These are phyloP conservation scores for Ceratocystis cubensis DNA, from an alignment of 2,329 filamentous ascomycete genomes.

Conservation along the genomic window DNA sequence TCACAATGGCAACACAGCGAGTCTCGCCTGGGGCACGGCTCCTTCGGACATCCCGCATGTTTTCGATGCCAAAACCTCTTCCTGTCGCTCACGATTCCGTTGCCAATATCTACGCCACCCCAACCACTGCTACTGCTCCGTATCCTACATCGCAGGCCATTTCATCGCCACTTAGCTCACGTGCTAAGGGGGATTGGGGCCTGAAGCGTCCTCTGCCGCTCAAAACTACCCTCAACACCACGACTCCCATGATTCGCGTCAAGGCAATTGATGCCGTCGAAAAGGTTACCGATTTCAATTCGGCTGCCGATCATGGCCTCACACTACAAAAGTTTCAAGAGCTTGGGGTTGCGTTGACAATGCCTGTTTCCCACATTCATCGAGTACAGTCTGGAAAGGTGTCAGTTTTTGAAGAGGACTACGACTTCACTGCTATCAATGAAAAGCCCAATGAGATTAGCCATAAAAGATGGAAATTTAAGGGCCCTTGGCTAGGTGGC, in stretches of 20 bases:
- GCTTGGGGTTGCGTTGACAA: constrained; percentile 57
- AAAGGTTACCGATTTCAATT: constrained; percentile 78
- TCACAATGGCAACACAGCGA: constrained; percentile 19
- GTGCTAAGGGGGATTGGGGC: constrained; percentile 77
- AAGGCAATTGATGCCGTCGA: constrained; percentile 72
- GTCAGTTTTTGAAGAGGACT: constrained; percentile 44
- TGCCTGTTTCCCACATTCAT: constrained; percentile 30
- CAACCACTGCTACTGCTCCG: constrained; percentile 46
- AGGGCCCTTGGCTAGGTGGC: constrained; percentile 53
- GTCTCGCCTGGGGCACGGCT: constrained; percentile 54
- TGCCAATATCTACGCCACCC: constrained; percentile 28
- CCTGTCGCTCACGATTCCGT: constrained; percentile 45
- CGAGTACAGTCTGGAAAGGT: constrained; percentile 20
- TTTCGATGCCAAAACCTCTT: constrained; percentile 69
- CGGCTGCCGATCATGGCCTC: constrained; percentile 66
- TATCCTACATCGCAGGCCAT: constrained; percentile 78
- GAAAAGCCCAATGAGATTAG: constrained; percentile 28
- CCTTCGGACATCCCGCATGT: constrained; percentile 76
- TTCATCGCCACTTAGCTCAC: constrained; percentile 59
- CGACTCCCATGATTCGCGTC: constrained; percentile 64
- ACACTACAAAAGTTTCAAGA: constrained; percentile 80
- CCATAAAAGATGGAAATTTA: constrained; percentile 52
- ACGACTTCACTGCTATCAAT: constrained; percentile 39
- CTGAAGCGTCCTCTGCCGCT: constrained; percentile 73
- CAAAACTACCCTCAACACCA: constrained; percentile 57